Base-by-base conservation (phyloP, 2,329 filamentous ascomycete species). In the Pseudopyricularia javanii region DNA sequence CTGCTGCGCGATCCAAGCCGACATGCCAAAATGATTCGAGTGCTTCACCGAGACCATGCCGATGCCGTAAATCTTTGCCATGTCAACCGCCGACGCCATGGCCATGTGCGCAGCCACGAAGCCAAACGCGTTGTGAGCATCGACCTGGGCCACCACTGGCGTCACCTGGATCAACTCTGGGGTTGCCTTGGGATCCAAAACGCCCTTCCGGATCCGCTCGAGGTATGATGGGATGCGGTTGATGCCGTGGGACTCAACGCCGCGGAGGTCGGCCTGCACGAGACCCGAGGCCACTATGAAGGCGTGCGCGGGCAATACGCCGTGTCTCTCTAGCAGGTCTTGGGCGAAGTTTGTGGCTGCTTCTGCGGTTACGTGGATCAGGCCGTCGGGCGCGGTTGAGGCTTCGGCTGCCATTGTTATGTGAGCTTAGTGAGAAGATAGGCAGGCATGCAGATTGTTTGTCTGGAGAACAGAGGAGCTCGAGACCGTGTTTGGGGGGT, bases 21-120 rank as follows among this genome's bases (percentile, higher is more conserved):
- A 78, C 87, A 93, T 93, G 52, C 88, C 88, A 60, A 87, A 91
- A 65, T 91, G 86, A 60, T 91, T 91, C 40, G 82, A 86, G 66
- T 85, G 83, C 65, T 83, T 86, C 61, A 91, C 73, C 54, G 78
- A 80, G 0, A 85, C 84, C 77, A 93, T 82, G 26, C 87, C 88
- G 56, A 91, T 86, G 12, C 86, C 86, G 60, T 75, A 81, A 2
- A 68, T 64, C 24, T 71, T 67, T 0, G 86, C 86, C 67, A 85
- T 82, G 9, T 78, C 73, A 47, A 90, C 80, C 0, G 86, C 86
- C 0, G 74, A 73, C 1, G 66, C 64, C 82, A 91, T 91, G n/a
- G 56, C 60, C 28, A 54, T 48, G 50, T 54, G 53, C 20, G 54
- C 63, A 5, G 57, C 61, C 37, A 64, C 57, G 47, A 65, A 62